Evolutionary conservation across 2,329 filamentous ascomycete species (phyloP).

Genomic region (Grosmannia huntii): DNA sequence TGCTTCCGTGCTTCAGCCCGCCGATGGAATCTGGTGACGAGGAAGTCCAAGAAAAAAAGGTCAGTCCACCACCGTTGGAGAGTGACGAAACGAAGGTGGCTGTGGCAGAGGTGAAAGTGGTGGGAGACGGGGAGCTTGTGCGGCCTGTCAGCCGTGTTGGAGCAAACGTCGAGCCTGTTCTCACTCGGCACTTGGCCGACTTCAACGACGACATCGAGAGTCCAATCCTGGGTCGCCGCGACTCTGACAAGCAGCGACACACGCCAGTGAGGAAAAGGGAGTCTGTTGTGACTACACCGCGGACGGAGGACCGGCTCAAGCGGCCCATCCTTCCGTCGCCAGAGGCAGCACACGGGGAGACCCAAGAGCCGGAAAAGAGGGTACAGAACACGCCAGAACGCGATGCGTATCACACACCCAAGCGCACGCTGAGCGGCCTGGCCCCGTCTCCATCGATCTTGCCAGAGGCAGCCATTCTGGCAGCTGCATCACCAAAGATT

Average conservation of each 20-base stretch:
- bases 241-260: constrained; percentile 15
- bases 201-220: constrained; percentile 13
- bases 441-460: constrained; percentile 6
- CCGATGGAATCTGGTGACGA: constrained; percentile 8
- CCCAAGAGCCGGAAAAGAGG: background rate
- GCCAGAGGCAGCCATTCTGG: constrained; percentile 4
- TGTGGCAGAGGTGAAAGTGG: background rate
- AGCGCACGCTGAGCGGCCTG: background rate
- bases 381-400: background rate
- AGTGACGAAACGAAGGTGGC: background rate
- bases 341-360: constrained; percentile 7
- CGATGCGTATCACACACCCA: constrained; percentile 3
- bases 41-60: background rate
- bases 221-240: constrained; percentile 18
- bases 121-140: background rate
- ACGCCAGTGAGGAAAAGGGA: constrained; percentile 7
- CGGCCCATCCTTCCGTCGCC: constrained; percentile 10
- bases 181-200: background rate
- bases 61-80: background rate
- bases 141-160: constrained; percentile 10
- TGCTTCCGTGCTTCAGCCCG: constrained; percentile 17
- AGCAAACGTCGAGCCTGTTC: constrained; percentile 3
- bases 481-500: background rate
- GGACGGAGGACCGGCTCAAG: constrained; percentile 2
- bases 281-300: constrained; percentile 1